Conservation (phyloP, 192 early-diverging fungal species). For the Backusella macrospora region DNA sequence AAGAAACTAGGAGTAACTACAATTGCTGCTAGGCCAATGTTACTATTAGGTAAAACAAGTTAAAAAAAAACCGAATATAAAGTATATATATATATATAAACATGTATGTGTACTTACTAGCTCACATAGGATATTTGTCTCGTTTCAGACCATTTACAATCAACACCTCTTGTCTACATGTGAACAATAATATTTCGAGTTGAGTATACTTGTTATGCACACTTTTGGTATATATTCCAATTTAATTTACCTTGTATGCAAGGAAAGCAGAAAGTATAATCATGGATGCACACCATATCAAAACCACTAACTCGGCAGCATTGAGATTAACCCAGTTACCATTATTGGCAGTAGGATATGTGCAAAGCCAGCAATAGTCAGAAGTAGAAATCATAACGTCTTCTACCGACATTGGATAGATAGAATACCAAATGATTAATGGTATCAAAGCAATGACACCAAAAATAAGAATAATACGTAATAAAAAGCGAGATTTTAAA, state of each 20-base stretch:
- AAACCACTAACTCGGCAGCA: conserved; percentile 30
- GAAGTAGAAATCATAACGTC: not conserved
- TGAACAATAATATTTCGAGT: conserved; percentile 25
- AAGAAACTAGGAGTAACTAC: conserved; percentile 22
- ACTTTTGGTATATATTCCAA: not conserved
- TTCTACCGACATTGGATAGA: conserved; percentile 12
- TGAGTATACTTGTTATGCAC: not conserved
- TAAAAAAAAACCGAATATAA: not conserved
- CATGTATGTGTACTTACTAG: conserved; percentile 44
- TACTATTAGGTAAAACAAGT: conserved; percentile 14
- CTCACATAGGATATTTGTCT: conserved; percentile 52
- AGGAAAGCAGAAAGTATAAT: conserved; percentile 37
- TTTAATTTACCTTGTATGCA: conserved; percentile 43
- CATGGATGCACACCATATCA: conserved; percentile 8
- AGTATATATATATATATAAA: too few species aligned
- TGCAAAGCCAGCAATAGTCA: conserved; percentile 22
- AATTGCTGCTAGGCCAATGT: conserved; percentile 21
- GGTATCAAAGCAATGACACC: conserved; percentile 10
- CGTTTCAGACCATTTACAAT: conserved; percentile 50
- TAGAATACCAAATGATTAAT: conserved; percentile 26
- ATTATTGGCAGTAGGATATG: conserved; percentile 26
- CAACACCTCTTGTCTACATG: conserved; percentile 44
- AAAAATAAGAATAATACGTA: conserved; percentile 20
- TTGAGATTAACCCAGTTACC: conserved; percentile 30
- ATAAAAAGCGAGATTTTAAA: conserved; percentile 32